Evolutionary conservation across 352 stramenopile species (phyloP), one percentile per base, ranked within the genome.

Genomic region (Pythium apleroticum): DNA sequence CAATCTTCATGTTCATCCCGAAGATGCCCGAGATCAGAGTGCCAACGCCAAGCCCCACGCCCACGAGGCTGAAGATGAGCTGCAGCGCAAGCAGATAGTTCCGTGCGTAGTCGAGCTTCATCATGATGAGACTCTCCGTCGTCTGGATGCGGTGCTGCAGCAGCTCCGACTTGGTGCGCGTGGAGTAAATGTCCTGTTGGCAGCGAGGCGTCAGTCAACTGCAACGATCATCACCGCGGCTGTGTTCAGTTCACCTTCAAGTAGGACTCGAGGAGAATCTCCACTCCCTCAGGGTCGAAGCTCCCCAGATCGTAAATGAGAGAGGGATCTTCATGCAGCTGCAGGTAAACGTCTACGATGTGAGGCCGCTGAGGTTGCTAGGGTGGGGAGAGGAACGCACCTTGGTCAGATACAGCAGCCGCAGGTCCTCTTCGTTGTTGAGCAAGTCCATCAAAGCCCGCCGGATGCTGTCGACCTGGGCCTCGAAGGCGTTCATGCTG

Each of bases 51-150:
- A 84, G 46, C 4, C 63, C 61, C 12, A 75, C 68, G 9, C 64
- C 72, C 0, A 78, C 58, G 15, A 84, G 56, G 37, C 68, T 81
- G 57, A 84, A 71, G 35, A 78, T 76, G 39, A 84, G 65, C 28
- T 84, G 72, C 7, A 84, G 53, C 15, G 71, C 71, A 24, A 84
- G 71, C 25, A 84, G 63, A 35, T 81, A 84, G 58, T 84, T 84
- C 59, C 76, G 73, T 39, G 71, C 69, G 46, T 80, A 81, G 55
- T 84, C 76, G 20, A 84, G 55, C 46, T 81, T 81, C 71, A 84
- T 80, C 45, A 63, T 80, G n/a, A 80, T 68, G 10, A 80, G 59
- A 41, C 60, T 73, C 54, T 80, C 73, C 0, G 73, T 65, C 1
- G 63, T 74, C 48, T 76, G 69, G 53, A 80, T 71, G 24, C 72